A percentile compares a stretch with the other conserved stretches of the same genome.
These are phyloP conservation scores for Neopestalotiopsis sp. DNA, from an alignment of 2,329 filamentous ascomycete genomes.

Conservation along the genomic window DNA sequence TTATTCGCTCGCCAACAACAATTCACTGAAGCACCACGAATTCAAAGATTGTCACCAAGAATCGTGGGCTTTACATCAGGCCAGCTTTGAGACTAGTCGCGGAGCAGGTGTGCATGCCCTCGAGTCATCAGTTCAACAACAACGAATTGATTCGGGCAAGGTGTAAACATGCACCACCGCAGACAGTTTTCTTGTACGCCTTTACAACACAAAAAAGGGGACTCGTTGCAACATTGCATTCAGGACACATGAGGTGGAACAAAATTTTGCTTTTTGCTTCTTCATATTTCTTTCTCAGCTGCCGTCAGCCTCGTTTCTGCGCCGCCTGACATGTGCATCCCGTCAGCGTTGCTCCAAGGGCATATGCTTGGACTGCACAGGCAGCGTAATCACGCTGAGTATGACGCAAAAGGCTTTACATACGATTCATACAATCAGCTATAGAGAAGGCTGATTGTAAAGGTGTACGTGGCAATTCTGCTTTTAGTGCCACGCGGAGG, in stretches of 20 bases:
- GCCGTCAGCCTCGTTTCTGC: neutral
- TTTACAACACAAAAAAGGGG: neutral
- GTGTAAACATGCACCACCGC: neutral
- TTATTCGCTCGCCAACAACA: neutral
- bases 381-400: neutral
- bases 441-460: slow-evolving; percentile 1
- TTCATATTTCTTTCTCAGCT: slow-evolving; percentile 1
- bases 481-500: neutral
- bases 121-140: neutral
- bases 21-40: neutral
- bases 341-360: neutral
- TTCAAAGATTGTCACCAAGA: neutral
- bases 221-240: slow-evolving; percentile 12
- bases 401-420: neutral
- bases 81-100: neutral
- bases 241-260: neutral
- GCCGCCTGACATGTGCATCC: neutral
- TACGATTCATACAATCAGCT: neutral
- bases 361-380: neutral
- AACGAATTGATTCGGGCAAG: neutral
- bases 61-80: neutral
- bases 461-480: neutral
- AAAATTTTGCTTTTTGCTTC: slow-evolving; percentile 2
- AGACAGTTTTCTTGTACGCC: neutral
- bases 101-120: neutral